Evolutionary conservation across 768 basidiomycete genomes (phyloP).

Genomic region (Pseudohyphozyma bogoriensis): DNA sequence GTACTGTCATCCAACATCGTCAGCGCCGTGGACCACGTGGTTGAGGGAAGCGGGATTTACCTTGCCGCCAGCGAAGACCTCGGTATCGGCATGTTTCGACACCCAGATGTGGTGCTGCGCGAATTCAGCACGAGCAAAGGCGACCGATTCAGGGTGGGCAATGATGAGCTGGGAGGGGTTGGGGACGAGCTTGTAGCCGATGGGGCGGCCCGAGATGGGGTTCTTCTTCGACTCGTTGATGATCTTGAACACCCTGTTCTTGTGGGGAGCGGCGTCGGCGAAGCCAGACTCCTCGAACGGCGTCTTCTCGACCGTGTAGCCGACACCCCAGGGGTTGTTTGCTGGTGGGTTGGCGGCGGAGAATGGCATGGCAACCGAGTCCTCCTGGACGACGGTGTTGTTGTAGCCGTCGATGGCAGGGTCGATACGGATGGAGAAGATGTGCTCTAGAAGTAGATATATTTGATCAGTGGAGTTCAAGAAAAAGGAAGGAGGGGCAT

Average conservation of each 20-base stretch:
- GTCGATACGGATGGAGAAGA: conserved; percentile 9
- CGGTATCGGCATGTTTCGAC: not conserved
- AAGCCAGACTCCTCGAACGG: not conserved
- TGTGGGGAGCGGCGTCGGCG: not conserved
- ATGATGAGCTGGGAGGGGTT: conserved; percentile 30
- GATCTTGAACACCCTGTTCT: not conserved
- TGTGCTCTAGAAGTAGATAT: too few relatives aligned
- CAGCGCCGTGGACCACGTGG: not conserved
- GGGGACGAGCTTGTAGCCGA: conserved; percentile 29
- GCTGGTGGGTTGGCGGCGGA: not conserved
- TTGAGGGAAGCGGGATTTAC: not conserved
- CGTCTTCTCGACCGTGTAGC: conserved; percentile 1
- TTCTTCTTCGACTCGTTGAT: conserved; percentile 4
- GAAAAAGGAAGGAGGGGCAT: too few relatives aligned
- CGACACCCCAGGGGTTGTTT: conserved; percentile 11
- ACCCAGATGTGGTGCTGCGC: conserved; percentile 1
- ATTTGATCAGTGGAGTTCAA: too few relatives aligned
- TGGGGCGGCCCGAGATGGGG: conserved; percentile 15
- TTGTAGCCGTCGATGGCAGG: conserved; percentile 4
- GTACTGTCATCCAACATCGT: conserved; percentile 21
- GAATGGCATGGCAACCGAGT: conserved; percentile 6
- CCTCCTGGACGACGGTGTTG: conserved; percentile 3
- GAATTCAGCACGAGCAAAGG: conserved; percentile 1
- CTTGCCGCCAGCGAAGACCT: not conserved
- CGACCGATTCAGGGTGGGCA: conserved; percentile 26